Conservation (phyloP, 2,329 filamentous ascomycete genomes). For the Aspergillus sp. region DNA sequence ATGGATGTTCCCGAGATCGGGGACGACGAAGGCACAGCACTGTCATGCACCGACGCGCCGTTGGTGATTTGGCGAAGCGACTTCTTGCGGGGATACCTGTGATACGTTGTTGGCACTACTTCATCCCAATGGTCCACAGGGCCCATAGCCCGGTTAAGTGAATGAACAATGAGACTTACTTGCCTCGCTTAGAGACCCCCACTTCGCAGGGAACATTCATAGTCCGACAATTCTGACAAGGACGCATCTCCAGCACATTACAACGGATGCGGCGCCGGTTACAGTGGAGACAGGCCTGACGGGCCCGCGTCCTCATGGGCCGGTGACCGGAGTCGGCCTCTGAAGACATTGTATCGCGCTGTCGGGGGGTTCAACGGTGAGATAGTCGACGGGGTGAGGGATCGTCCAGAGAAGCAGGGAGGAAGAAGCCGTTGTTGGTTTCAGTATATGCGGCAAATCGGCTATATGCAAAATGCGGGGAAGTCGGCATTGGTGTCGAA, state of each 20-base stretch:
- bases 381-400: neutral
- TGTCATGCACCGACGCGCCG: neutral
- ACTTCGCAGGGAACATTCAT: constrained; percentile 41
- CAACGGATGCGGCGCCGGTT: constrained; percentile 48
- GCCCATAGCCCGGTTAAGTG: neutral
- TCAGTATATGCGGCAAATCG: neutral
- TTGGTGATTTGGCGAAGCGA: neutral
- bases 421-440: neutral
- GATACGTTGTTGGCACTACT: neutral
- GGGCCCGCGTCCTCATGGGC: constrained; percentile 31
- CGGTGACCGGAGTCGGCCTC: neutral
- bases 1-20: neutral
- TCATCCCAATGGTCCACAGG: neutral
- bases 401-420: constrained; percentile 1
- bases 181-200: constrained; percentile 44
- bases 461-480: neutral
- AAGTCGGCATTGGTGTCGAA: neutral
- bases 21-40: neutral
- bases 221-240: constrained; percentile 43
- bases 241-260: constrained; percentile 46
- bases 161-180: constrained; percentile 28
- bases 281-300: constrained; percentile 45
- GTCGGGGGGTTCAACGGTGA: neutral
- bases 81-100: constrained; percentile 24
- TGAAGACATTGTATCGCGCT: constrained; percentile 1